These are phyloP conservation scores for Ochetophila trinervis DNA, from an alignment of 306 rosid genomes.

Conservation along the genomic window DNA sequence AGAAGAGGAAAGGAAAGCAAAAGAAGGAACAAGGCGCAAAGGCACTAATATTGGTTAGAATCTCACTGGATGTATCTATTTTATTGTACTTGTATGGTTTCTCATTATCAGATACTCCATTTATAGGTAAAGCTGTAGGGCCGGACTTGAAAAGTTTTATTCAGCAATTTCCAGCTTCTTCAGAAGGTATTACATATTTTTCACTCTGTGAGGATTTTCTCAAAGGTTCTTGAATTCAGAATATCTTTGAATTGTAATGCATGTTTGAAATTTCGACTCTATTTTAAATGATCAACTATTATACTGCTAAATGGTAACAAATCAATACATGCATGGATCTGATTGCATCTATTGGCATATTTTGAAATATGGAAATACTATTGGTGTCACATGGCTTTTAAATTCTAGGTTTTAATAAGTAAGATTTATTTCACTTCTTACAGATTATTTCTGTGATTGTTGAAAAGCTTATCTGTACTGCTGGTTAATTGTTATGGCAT, in stretches of 20 bases:
- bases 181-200: slow-evolving; percentile 52
- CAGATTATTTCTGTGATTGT: too few relatives aligned
- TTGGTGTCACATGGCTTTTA: too few relatives aligned
- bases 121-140: slow-evolving; percentile 53
- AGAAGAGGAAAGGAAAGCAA: slow-evolving; percentile 74
- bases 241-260: not conserved
- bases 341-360: too few relatives aligned
- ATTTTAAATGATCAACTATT: too few relatives aligned
- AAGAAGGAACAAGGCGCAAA: slow-evolving; percentile 53
- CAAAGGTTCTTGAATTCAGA: not conserved
- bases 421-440: too few relatives aligned
- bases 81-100: slow-evolving; percentile 14
- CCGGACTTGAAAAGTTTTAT: slow-evolving; percentile 86
- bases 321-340: too few relatives aligned
- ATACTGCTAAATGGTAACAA: too few relatives aligned
- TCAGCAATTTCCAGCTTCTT: slow-evolving; percentile 60
- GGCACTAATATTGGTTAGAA: slow-evolving; percentile 52
- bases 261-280: too few relatives aligned
- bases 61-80: slow-evolving; percentile 10
- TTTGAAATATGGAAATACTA: too few relatives aligned
- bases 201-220: not conserved
- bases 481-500: too few relatives aligned
- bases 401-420: too few relatives aligned
- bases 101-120: slow-evolving; percentile 14
- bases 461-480: too few relatives aligned